Evolutionary conservation across 106 monocot genomes (phyloP).

Genomic region (Ottelia alismoides): DNA sequence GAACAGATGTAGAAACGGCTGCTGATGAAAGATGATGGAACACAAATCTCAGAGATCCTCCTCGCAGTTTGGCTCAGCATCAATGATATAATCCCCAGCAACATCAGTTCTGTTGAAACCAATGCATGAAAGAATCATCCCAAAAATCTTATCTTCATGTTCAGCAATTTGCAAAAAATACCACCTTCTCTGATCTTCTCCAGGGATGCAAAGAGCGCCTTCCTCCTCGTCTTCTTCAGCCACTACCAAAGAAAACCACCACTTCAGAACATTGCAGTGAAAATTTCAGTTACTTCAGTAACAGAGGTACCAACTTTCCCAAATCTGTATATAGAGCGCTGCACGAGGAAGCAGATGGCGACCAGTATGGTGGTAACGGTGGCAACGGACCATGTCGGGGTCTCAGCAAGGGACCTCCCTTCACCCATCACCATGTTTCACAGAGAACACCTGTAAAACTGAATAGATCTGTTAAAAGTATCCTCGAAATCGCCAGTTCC

Average conservation of each 20-base stretch:
- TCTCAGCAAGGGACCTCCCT: constrained; percentile 81
- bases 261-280: neutral
- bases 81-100: constrained; percentile 69
- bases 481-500: too few species aligned
- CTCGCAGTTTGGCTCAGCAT: constrained; percentile 79
- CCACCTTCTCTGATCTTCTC: constrained; percentile 81
- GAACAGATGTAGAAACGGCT: constrained; percentile 68
- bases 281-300: neutral
- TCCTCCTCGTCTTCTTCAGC: constrained; percentile 72
- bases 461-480: too few species aligned
- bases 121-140: neutral
- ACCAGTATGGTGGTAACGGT: constrained; percentile 77
- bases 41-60: constrained; percentile 80
- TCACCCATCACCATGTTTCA: too few species aligned
- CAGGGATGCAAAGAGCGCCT: constrained; percentile 75
- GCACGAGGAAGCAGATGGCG: constrained; percentile 77
- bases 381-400: constrained; percentile 89
- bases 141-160: neutral
- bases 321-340: constrained; percentile 62
- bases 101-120: constrained; percentile 54
- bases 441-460: too few species aligned
- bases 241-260: constrained; percentile 18
- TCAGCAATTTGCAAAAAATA: neutral
- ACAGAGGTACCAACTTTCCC: constrained; percentile 25
- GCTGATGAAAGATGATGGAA: constrained; percentile 62